Conservation (phyloP, 352 stramenopile species). For the Aphanomyces astaci region DNA sequence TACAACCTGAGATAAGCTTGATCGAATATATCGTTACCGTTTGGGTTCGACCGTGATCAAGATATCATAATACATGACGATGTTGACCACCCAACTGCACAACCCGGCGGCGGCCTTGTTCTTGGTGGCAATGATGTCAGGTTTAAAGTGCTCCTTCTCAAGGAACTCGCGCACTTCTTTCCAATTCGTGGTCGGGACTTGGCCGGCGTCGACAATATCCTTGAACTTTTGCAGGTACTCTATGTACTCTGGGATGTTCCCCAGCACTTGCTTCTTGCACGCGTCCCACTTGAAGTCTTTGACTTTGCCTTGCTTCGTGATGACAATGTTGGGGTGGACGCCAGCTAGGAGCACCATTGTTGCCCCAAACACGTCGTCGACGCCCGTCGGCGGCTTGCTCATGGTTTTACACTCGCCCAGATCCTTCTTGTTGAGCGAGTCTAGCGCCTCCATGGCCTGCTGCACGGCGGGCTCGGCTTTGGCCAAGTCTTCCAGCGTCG, state of each 20-base stretch:
- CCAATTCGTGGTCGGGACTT: constrained; percentile 88
- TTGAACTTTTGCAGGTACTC: constrained; percentile 92
- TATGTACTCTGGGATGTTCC: constrained; percentile 95
- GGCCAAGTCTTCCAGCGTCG: constrained; percentile 83
- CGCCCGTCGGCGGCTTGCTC: constrained; percentile 88
- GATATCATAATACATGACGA: constrained; percentile 95
- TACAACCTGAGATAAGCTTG: background rate
- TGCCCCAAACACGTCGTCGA: constrained; percentile 92
- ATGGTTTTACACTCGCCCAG: constrained; percentile 95
- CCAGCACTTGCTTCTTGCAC: constrained; percentile 91
- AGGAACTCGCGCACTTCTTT: constrained; percentile 92
- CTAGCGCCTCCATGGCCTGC: constrained; percentile 93
- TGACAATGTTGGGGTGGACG: constrained; percentile 89
- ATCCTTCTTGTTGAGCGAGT: constrained; percentile 96
- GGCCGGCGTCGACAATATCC: constrained; percentile 89
- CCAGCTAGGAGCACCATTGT: constrained; percentile 92
- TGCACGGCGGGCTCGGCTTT: constrained; percentile 92
- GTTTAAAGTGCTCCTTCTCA: constrained; percentile 92
- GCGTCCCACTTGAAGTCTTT: constrained; percentile 95
- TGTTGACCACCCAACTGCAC: constrained; percentile 94
- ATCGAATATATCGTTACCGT: constrained; percentile 34
- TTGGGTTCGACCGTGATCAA: constrained; percentile 93
- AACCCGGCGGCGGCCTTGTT: constrained; percentile 91
- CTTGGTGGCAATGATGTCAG: constrained; percentile 91
- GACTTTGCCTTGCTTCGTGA: constrained; percentile 93